Conservation (phyloP, 2,329 filamentous ascomycete species). For the Penicillium brevicompactum region DNA sequence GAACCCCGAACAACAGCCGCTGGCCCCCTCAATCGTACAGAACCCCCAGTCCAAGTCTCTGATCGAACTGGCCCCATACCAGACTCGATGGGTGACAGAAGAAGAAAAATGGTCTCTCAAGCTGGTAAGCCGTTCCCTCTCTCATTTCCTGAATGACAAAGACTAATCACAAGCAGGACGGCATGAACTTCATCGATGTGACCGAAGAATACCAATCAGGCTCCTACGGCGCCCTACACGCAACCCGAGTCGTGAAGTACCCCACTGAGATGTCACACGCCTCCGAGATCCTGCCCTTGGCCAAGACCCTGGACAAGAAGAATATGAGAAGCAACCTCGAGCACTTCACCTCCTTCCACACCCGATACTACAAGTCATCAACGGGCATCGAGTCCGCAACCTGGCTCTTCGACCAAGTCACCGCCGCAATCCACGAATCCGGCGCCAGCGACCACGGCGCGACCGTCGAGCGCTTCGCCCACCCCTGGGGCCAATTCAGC, state of each 20-base stretch:
- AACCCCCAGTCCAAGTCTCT: constrained; percentile 58
- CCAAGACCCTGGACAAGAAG: constrained; percentile 69
- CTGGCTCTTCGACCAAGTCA: constrained; percentile 80
- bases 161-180: constrained; percentile 58
- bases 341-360: constrained; percentile 64
- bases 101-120: constrained; percentile 93
- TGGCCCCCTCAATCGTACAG: constrained; percentile 27
- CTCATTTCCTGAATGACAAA: neutral
- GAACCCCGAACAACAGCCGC: constrained; percentile 34
- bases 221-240: constrained; percentile 54
- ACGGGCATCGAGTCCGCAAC: constrained; percentile 80
- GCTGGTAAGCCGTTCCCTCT: constrained; percentile 59
- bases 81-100: constrained; percentile 85
- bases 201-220: constrained; percentile 66
- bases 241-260: constrained; percentile 57
- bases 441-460: constrained; percentile 69
- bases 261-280: constrained; percentile 68
- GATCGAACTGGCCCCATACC: constrained; percentile 80
- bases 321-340: constrained; percentile 79
- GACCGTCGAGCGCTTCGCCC: constrained; percentile 71
- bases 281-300: constrained; percentile 66
- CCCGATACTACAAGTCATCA: constrained; percentile 59
- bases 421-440: constrained; percentile 68
- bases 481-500: constrained; percentile 86
- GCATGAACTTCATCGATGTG: constrained; percentile 91